Conservation (phyloP, 2,329 filamentous ascomycete genomes). For the Xylaria sp. region DNA sequence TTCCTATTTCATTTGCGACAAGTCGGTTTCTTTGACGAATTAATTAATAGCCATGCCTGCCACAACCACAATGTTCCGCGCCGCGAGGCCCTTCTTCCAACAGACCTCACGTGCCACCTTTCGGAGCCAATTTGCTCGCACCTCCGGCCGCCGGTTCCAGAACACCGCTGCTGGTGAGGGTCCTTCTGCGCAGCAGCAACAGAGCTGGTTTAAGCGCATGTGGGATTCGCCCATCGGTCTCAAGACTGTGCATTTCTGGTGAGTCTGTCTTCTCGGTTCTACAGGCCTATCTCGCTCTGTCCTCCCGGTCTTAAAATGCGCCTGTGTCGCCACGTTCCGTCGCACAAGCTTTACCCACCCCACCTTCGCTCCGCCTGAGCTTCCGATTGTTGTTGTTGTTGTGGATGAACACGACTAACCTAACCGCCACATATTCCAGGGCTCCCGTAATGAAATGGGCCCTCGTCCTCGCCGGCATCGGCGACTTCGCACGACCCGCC, state of each 20-base stretch:
- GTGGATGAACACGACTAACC: too few species aligned
- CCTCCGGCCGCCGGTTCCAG: conserved; percentile 69
- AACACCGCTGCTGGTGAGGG: conserved; percentile 60
- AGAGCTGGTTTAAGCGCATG: conserved; percentile 74
- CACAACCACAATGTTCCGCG: conserved; percentile 57
- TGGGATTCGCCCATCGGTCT: conserved; percentile 82
- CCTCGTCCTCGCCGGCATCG: conserved; percentile 88
- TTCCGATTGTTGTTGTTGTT: too few species aligned
- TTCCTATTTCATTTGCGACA: neutral
- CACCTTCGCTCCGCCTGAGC: too few species aligned
- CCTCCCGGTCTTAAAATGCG: neutral
- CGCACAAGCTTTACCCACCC: neutral
- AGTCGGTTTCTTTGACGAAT: neutral
- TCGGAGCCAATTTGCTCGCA: conserved; percentile 49
- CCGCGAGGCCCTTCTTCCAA: conserved; percentile 59
- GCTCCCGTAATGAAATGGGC: conserved; percentile 98
- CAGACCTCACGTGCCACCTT: conserved; percentile 60
- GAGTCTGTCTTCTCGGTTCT: conserved; percentile 38
- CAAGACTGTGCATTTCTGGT: conserved; percentile 99
- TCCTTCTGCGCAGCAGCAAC: conserved; percentile 47
- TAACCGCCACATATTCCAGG: conserved; percentile 53
- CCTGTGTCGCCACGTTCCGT: neutral
- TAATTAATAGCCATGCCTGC: conserved; percentile 48
- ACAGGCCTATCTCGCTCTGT: neutral
- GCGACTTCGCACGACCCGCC: conserved; percentile 88